Base-by-base conservation (phyloP, 192 early-diverging fungal species). In the Paraglomus brasilianum region DNA sequence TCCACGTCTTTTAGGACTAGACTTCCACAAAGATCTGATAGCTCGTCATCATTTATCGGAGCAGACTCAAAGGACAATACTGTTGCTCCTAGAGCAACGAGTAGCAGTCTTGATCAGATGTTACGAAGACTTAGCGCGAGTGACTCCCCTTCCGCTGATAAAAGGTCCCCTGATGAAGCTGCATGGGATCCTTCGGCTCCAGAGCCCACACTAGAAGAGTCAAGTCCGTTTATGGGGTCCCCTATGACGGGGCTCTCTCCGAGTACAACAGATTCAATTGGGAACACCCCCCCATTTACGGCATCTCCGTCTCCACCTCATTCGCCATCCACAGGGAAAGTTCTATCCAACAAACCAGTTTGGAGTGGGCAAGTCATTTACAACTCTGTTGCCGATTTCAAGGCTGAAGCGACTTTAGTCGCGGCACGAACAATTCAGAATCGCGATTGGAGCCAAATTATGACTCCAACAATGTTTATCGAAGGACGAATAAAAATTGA, bases 401-500 rank as follows among this genome's bases (percentile, higher is more conserved):
- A 69, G 8, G 83, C 83, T 0, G 40, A 60, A 3, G 87, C 86
- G 5, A 47, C 67, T n/a, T 89, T 90, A 73, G 75, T 91, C 15
- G 86, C 83, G 5, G 88, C 88, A 4, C 70, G 78, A 45, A 53
- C 58, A 11, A 66, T 88, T 13, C 43, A 57, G 4, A 51, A 55
- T 36, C 13, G 40, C 39, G 77, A 75, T 41, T 90, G 91, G 89
- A 73, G 76, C 41, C 80, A 86, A 52, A 58, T 88, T 14, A 70
- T 92, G 11, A 77, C 89, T 8, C 73, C 79, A 8, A 75, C 71
- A 0, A 76, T 92, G 17, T 75, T 72, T 15, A 80, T 91, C 24
- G 89, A 90, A 44, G 91, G 91, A 4, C 84, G 90, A 8, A 83
- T 92, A 53, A 75, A 81, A 13, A 53, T 70, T 7, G 66, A 73